Percentiles rank a stretch among this genome's conserved stretches.
These are phyloP conservation scores for Leucoagaricus sp. DNA, from an alignment of 1,284 basidiomycete species.

Conservation along the genomic window DNA sequence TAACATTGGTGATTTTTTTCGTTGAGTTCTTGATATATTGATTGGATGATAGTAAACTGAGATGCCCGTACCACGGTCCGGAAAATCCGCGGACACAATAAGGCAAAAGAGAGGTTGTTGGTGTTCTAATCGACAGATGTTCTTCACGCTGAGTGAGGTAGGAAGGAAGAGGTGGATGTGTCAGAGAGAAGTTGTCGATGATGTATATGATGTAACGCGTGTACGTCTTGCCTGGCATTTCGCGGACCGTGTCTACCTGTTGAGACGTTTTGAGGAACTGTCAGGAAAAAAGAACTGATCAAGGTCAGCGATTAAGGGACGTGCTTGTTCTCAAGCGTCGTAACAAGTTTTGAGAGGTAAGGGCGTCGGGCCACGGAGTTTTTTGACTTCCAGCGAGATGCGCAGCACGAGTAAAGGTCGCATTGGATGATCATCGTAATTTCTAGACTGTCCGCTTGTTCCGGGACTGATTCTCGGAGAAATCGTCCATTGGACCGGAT, in stretches of 20 bases:
- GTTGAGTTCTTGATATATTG: background rate
- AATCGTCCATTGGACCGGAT: background rate
- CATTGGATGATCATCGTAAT: background rate
- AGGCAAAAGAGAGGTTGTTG: background rate
- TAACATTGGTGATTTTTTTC: background rate
- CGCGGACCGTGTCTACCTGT: background rate
- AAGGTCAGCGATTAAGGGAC: too few species aligned
- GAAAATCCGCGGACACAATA: background rate
- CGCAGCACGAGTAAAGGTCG: background rate
- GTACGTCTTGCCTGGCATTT: background rate
- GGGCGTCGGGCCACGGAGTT: too few species aligned
- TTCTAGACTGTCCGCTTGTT: background rate
- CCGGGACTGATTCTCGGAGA: background rate
- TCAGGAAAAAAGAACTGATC: too few species aligned
- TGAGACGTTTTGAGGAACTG: too few species aligned
- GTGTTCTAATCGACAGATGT: background rate
- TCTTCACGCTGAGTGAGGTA: background rate
- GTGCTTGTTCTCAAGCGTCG: too few species aligned
- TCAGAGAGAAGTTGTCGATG: background rate
- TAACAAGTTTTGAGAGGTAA: too few species aligned
- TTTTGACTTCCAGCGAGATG: too few species aligned
- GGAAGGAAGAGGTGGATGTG: constrained; percentile 2
- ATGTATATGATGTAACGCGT: background rate
- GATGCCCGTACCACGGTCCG: background rate
- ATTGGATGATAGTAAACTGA: background rate